Evolutionary conservation across 352 stramenopile species (phyloP).

Genomic region (Globisporangium mamillatum): DNA sequence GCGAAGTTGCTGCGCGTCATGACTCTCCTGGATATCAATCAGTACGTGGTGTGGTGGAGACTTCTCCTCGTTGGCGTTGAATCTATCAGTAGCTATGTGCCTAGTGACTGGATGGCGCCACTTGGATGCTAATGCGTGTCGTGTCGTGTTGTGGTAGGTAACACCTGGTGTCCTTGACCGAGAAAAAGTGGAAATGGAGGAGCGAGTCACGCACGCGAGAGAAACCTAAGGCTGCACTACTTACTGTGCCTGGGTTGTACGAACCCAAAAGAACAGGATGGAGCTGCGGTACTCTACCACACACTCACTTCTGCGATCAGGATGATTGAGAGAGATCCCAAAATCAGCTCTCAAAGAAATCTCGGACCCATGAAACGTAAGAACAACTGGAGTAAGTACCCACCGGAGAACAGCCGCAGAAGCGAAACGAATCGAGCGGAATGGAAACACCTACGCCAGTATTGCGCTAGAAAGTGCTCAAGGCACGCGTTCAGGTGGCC

Average conservation of each 20-base stretch:
- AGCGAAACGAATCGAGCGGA: background rate
- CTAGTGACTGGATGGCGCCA: background rate
- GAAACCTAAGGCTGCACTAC: background rate
- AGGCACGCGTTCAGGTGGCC: too few relatives aligned
- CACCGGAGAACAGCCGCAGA: background rate
- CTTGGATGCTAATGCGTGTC: background rate
- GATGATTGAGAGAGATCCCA: background rate
- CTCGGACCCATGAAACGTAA: background rate
- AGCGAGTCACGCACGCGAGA: background rate
- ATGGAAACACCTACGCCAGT: background rate
- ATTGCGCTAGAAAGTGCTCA: too few relatives aligned
- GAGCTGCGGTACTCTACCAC: background rate
- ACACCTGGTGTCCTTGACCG: background rate
- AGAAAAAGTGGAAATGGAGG: background rate
- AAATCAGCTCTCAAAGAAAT: background rate
- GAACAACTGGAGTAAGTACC: background rate
- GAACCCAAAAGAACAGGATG: background rate
- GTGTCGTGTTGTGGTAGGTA: background rate
- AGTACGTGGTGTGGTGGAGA: background rate
- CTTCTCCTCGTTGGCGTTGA: background rate
- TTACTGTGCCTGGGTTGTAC: too few relatives aligned
- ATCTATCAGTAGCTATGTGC: background rate
- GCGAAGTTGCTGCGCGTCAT: conserved; percentile 1
- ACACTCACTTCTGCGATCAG: background rate
- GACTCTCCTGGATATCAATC: background rate